A percentile compares a stretch with the other conserved stretches of the same genome.
These are phyloP conservation scores for Paraconiothyrium brasiliense DNA, from an alignment of 2,329 filamentous ascomycete species.

Conservation along the genomic window DNA sequence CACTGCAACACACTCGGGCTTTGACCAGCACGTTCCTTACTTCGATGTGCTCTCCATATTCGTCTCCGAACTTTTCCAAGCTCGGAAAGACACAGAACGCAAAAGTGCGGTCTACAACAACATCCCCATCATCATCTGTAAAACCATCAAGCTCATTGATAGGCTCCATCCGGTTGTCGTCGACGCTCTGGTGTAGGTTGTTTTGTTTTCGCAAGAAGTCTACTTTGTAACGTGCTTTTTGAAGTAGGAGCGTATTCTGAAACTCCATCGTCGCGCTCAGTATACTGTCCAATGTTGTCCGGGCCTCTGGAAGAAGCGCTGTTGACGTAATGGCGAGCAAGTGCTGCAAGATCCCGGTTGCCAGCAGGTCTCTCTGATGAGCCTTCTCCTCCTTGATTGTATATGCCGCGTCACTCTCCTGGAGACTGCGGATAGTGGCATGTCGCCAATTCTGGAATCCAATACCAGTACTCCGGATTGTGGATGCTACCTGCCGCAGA, in stretches of 20 bases:
- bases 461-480: conserved; percentile 27
- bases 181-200: conserved; percentile 23
- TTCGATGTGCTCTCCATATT: conserved; percentile 36
- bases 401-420: conserved; percentile 25
- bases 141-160: conserved; percentile 37
- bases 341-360: conserved; percentile 30
- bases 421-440: conserved; percentile 38
- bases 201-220: conserved; percentile 33
- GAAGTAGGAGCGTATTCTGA: conserved; percentile 38
- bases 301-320: conserved; percentile 27
- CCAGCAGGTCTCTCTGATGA: conserved; percentile 28
- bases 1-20: conserved; percentile 42
- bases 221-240: conserved; percentile 43
- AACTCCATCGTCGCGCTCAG: conserved; percentile 36
- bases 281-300: conserved; percentile 32
- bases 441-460: conserved; percentile 42
- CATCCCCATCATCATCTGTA: conserved; percentile 36
- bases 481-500: conserved; percentile 29
- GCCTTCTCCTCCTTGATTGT: conserved; percentile 25
- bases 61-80: conserved; percentile 42
- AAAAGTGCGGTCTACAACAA: conserved; percentile 27
- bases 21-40: conserved; percentile 41
- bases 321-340: conserved; percentile 37
- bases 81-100: conserved; percentile 46
- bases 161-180: conserved; percentile 41